Evolutionary conservation across 2,329 filamentous ascomycete species (phyloP), one percentile per base, ranked within the genome.

Genomic region (Pestalotiopsis sp.): DNA sequence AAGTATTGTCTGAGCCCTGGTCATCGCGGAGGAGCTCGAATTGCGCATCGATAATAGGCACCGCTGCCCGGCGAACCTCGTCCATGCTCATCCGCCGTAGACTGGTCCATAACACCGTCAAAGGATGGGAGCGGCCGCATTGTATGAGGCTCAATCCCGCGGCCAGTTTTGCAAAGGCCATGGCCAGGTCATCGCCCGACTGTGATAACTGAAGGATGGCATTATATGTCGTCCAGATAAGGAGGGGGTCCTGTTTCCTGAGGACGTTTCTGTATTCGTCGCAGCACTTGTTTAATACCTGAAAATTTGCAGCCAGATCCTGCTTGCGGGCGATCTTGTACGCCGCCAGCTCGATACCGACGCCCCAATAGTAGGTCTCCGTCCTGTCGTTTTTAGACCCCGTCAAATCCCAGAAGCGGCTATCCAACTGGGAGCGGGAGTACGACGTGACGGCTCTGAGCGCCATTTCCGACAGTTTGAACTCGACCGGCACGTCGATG

Each of bases 11-110:
- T 11, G 38, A 23, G n/a, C 38, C 20, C 39, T 23, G 13, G 9
- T 64, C 36, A 20, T 52, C 38, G 41, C 20, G 61, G 23, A 64
- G 39, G 6, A 64, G 38, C 12, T 49, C 61, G 25, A 64, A 64
- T 64, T 64, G 61, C 38, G 61, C 61, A 20, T 64, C 61, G n/a
- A 49, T 64, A 25, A 64, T 45, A 14, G 61, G 61, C 12, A 64
- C n/a, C 14, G 36, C 61, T 49, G 25, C n/a, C n/a, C 39, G 36
- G 12, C 39, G 61, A 17, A 64, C 20, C 4, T 64, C 61, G 3
- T 64, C n/a, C 61, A 52, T 25, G 23, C 25, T n/a, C 61, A 64
- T 45, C 36, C 61, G 61, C 36, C n/a, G 61, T 17, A 64, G 14
- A 20, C 41, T 64, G 7, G 61, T 20, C 61, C 61, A 64, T 7